Evolutionary conservation across 805 yeast species (phyloP).

Genomic region (Cyberlindnera galapagoensis): DNA sequence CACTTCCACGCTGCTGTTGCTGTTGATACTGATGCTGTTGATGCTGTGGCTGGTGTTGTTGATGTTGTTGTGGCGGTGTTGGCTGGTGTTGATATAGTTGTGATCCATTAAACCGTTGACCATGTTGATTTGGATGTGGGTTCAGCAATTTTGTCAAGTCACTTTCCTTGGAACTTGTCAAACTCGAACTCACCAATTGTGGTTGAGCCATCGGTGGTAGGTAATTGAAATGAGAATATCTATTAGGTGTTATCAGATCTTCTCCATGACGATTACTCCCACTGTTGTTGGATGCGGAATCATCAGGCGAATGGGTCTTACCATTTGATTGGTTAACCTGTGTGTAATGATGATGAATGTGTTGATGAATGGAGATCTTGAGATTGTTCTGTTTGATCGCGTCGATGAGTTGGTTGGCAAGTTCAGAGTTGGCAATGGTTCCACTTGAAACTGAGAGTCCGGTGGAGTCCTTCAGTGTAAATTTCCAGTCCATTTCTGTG

Average conservation of each 20-base stretch:
- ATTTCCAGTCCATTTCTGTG: conserved; percentile 55
- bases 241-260: conserved; percentile 36
- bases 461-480: conserved; percentile 40
- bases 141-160: conserved; percentile 42
- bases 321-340: conserved; percentile 24
- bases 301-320: conserved; percentile 18
- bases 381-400: conserved; percentile 53
- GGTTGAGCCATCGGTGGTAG: conserved; percentile 73
- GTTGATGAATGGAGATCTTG: conserved; percentile 74
- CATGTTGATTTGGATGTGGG: conserved; percentile 13
- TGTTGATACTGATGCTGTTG: conserved; percentile 3
- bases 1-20: not conserved
- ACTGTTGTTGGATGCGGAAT: conserved; percentile 19
- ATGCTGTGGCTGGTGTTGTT: conserved; percentile 7
- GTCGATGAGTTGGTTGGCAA: conserved; percentile 51
- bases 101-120: not conserved
- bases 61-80: conserved; percentile 6
- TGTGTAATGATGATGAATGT: conserved; percentile 71
- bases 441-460: conserved; percentile 46
- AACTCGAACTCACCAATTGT: conserved; percentile 51
- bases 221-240: conserved; percentile 69
- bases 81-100: not conserved
- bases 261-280: conserved; percentile 13
- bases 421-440: conserved; percentile 41
- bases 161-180: conserved; percentile 31